Conservation (phyloP, 2,329 filamentous ascomycete genomes). For the Colletotrichum graminicola region DNA sequence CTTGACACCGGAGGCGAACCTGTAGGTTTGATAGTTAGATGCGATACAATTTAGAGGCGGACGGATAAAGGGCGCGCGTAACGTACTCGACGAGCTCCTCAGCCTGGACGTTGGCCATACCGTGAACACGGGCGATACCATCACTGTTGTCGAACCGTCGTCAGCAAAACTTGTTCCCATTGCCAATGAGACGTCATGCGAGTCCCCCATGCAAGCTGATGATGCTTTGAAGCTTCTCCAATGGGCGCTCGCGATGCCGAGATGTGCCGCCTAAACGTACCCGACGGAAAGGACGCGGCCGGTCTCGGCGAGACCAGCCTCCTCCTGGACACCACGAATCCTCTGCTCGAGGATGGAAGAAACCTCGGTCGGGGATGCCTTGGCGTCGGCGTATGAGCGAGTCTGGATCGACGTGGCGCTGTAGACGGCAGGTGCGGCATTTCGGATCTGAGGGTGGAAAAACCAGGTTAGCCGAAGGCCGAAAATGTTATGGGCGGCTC, state of each 20-base stretch:
- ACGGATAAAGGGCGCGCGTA: slow-evolving; percentile 39
- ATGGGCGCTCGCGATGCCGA: slow-evolving; percentile 39
- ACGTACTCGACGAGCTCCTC: slow-evolving; percentile 99
- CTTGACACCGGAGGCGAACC: slow-evolving; percentile 99
- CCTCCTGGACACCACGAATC: slow-evolving; percentile 98
- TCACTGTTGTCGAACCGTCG: slow-evolving; percentile 73
- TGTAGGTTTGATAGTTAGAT: slow-evolving; percentile 52
- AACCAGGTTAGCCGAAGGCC: slow-evolving; percentile 67
- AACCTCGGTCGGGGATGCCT: slow-evolving; percentile 97
- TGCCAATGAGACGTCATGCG: slow-evolving; percentile 37
- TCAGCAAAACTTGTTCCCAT: slow-evolving; percentile 36
- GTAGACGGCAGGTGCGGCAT: slow-evolving; percentile 83
- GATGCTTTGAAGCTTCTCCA: slow-evolving; percentile 37
- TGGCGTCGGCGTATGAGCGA: slow-evolving; percentile 91
- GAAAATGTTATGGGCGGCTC: slow-evolving; percentile 51
- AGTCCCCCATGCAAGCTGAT: slow-evolving; percentile 33
- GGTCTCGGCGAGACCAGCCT: slow-evolving; percentile 96
- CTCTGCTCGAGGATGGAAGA: slow-evolving; percentile 99
- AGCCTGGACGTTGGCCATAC: slow-evolving; percentile 99
- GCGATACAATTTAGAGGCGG: slow-evolving; percentile 32
- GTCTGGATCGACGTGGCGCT: no score
- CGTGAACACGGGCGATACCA: slow-evolving; percentile 99
- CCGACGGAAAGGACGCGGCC: slow-evolving; percentile 98
- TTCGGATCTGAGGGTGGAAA: slow-evolving; percentile 79
- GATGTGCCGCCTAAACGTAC: slow-evolving; percentile 71